Conservation (phyloP, 2,329 filamentous ascomycete species). For the Microdochium bolleyi region DNA sequence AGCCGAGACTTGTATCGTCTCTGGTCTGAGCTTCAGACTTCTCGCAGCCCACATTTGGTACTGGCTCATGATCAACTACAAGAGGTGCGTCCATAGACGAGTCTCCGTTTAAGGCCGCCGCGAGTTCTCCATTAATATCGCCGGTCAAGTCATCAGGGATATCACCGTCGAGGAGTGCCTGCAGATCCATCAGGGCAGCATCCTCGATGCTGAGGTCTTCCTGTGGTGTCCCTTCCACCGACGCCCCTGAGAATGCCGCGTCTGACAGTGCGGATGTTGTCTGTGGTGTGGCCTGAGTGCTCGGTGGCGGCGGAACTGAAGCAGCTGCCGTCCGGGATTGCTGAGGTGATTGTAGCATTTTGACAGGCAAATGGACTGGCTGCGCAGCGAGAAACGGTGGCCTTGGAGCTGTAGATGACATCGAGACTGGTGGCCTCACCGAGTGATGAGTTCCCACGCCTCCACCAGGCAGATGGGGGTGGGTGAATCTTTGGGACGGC, state of each 20-base stretch:
- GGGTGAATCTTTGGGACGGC: not conserved
- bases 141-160: not conserved
- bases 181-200: constrained; percentile 16
- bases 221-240: constrained; percentile 3
- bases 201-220: constrained; percentile 17
- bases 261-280: not conserved
- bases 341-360: not conserved
- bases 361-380: not conserved
- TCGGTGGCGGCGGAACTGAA: not conserved
- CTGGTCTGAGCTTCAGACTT: not conserved
- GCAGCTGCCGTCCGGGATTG: not conserved
- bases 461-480: not conserved
- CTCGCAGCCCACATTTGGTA: not conserved
- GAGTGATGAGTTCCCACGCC: not conserved
- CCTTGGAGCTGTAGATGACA: not conserved
- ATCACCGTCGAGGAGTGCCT: constrained; percentile 14
- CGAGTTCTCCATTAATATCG: not conserved
- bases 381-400: not conserved
- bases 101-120: not conserved
- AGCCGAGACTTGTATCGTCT: not conserved
- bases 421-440: not conserved
- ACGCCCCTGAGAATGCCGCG: not conserved
- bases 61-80: not conserved
- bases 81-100: not conserved
- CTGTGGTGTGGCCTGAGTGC: not conserved